These are phyloP conservation scores for Metahyphopichia silvanorum DNA, from an alignment of 805 yeast species.

Conservation along the genomic window DNA sequence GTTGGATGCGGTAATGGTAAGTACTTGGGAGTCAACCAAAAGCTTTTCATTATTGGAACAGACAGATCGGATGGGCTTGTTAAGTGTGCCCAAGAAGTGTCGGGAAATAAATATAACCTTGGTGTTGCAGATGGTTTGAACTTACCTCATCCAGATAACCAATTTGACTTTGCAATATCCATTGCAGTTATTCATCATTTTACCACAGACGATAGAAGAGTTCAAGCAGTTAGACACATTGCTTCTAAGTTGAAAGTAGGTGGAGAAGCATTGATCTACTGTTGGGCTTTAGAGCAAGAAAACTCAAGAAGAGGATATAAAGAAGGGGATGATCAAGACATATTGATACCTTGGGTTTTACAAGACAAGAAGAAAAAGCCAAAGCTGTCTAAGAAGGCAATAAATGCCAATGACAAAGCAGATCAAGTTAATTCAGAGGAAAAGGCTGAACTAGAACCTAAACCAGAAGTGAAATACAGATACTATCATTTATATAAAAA, in stretches of 20 bases:
- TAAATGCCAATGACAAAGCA: slow-evolving; percentile 13
- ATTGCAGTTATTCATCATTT: slow-evolving; percentile 97
- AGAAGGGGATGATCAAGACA: slow-evolving; percentile 90
- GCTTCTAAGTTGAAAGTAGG: slow-evolving; percentile 52
- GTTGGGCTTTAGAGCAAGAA: slow-evolving; percentile 96
- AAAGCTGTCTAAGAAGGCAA: slow-evolving; percentile 14
- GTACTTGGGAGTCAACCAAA: slow-evolving; percentile 68
- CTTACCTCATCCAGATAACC: slow-evolving; percentile 35
- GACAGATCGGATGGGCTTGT: slow-evolving; percentile 72
- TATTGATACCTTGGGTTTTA: slow-evolving; percentile 93
- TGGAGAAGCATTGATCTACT: slow-evolving; percentile 79
- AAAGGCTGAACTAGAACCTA: slow-evolving; percentile 13
- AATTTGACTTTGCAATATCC: slow-evolving; percentile 83
- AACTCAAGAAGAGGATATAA: slow-evolving; percentile 85
- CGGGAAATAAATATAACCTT: slow-evolving; percentile 45
- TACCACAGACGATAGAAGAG: slow-evolving; percentile 76
- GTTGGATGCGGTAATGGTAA: slow-evolving; percentile 98
- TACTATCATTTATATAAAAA: slow-evolving; percentile 83
- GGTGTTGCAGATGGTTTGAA: slow-evolving; percentile 78
- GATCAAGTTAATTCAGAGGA: slow-evolving; percentile 13
- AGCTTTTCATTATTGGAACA: slow-evolving; percentile 69
- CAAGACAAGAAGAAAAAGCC: slow-evolving; percentile 41
- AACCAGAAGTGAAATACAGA: slow-evolving; percentile 62
- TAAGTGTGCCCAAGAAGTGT: slow-evolving; percentile 53
- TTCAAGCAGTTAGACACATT: slow-evolving; percentile 70